These are phyloP conservation scores for Barnettozyma sucrosica DNA, from an alignment of 805 yeast genomes.

Conservation along the genomic window DNA sequence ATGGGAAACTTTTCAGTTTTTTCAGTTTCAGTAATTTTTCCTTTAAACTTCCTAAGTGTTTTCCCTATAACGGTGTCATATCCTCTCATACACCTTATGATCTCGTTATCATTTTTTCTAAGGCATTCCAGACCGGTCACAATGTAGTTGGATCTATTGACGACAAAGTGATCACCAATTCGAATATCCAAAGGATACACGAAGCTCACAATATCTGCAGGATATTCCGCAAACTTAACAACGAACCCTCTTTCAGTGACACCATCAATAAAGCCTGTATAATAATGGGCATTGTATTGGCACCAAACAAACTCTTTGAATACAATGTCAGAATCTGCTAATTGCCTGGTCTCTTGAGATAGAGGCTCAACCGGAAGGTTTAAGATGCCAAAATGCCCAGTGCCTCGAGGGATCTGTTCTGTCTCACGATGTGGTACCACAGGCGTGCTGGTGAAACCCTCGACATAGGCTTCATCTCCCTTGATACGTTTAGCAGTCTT, in stretches of 20 bases:
- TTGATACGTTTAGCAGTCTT: neutral
- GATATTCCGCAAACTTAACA: constrained; percentile 37
- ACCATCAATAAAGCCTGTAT: constrained; percentile 40
- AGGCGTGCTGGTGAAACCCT: neutral
- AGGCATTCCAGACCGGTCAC: constrained; percentile 42
- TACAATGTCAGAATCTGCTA: constrained; percentile 26
- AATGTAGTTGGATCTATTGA: constrained; percentile 31
- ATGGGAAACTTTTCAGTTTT: constrained; percentile 22
- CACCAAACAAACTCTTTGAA: constrained; percentile 47
- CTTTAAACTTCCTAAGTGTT: constrained; percentile 17
- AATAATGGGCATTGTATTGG: constrained; percentile 40
- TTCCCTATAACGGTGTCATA: constrained; percentile 43
- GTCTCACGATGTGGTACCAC: neutral
- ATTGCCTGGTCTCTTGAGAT: constrained; percentile 6
- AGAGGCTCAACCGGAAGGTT: constrained; percentile 5
- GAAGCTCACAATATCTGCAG: constrained; percentile 23
- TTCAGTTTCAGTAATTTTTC: constrained; percentile 8
- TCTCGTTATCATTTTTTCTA: constrained; percentile 13
- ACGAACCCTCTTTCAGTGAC: constrained; percentile 26
- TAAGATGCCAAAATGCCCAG: neutral
- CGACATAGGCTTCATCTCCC: neutral
- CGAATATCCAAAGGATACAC: constrained; percentile 42
- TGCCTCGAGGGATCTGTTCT: neutral
- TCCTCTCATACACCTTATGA: constrained; percentile 54
- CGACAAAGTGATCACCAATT: constrained; percentile 48